A percentile compares a stretch with the other conserved stretches of the same genome.
phyloP scores from a whole-genome alignment of 1,139 yeast species.

The Pichiaceae sp. region DNA sequence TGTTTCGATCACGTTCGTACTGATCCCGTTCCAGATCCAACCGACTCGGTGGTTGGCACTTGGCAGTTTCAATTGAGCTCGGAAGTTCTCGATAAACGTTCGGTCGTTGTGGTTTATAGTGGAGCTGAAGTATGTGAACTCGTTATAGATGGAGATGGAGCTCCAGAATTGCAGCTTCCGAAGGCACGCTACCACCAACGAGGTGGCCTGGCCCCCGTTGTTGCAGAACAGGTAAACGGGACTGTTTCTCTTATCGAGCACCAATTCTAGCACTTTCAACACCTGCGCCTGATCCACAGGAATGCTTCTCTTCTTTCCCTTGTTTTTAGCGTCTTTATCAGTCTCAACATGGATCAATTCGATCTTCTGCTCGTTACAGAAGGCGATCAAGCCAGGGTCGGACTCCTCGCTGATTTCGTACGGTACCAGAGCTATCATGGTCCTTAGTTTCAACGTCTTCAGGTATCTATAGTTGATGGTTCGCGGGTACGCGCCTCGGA shows the following conservation, averaged over 20 bases:
- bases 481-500: conserved; percentile 84
- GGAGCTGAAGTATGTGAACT: conserved; percentile 71
- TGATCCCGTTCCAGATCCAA: conserved; percentile 76
- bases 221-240: conserved; percentile 83
- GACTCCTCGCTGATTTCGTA: conserved; percentile 51
- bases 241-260: conserved; percentile 49
- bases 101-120: conserved; percentile 78
- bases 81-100: conserved; percentile 71
- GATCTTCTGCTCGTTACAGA: conserved; percentile 42
- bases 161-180: conserved; percentile 86
- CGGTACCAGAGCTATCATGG: conserved; percentile 77
- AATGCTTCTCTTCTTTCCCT: conserved; percentile 71
- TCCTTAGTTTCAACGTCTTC: conserved; percentile 54
- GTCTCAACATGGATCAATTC: conserved; percentile 57
- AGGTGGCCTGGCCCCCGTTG: conserved; percentile 84
- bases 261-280: conserved; percentile 46
- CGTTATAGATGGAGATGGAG: conserved; percentile 78
- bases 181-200: conserved; percentile 77
- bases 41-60: conserved; percentile 35
- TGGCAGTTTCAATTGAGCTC: conserved; percentile 52
- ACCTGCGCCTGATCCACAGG: conserved; percentile 67
- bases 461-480: conserved; percentile 66
- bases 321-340: conserved; percentile 41
- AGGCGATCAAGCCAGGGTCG: conserved; percentile 42
- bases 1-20: conserved; percentile 35